These are phyloP conservation scores for Tolypocladium guangdongense DNA, from an alignment of 2,329 filamentous ascomycete genomes.

Conservation along the genomic window DNA sequence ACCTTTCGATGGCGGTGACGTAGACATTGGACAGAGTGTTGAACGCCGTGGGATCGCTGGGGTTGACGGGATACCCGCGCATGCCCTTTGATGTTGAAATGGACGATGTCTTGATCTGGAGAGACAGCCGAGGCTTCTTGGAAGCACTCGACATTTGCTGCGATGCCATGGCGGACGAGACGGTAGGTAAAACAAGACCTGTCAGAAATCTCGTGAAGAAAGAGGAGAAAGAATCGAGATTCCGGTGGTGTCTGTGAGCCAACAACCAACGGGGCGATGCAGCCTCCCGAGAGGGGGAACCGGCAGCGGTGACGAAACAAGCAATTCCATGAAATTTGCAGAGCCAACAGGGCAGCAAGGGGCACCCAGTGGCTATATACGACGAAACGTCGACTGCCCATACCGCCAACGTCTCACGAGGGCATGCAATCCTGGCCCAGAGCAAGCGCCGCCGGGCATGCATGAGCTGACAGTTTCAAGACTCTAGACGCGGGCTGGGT, in stretches of 20 bases:
- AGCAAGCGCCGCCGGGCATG: slow-evolving; percentile 18
- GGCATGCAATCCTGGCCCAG: slow-evolving; percentile 4
- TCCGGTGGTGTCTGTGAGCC: neutral
- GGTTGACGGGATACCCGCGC: slow-evolving; percentile 30
- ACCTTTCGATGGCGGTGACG: slow-evolving; percentile 49
- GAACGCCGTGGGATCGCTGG: slow-evolving; percentile 50
- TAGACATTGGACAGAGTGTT: slow-evolving; percentile 59
- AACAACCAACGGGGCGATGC: neutral
- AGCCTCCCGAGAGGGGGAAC: neutral
- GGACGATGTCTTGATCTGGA: slow-evolving; percentile 39
- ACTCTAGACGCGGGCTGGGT: neutral
- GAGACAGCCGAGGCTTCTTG: slow-evolving; percentile 45
- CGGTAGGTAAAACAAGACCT: neutral
- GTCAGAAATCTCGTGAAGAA: neutral
- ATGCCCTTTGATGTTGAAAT: slow-evolving; percentile 24
- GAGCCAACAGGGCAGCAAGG: neutral
- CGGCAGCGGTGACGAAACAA: neutral
- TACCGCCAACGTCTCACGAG: neutral
- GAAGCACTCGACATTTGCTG: slow-evolving; percentile 9
- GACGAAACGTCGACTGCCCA: neutral
- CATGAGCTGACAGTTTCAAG: slow-evolving; percentile 14
- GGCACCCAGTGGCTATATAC: slow-evolving; percentile 2
- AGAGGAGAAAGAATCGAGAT: neutral
- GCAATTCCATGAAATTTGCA: neutral
- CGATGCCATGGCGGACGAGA: slow-evolving; percentile 11